These are phyloP conservation scores for Canariomyces notabilis DNA, from an alignment of 2,329 filamentous ascomycete species.

Conservation along the genomic window DNA sequence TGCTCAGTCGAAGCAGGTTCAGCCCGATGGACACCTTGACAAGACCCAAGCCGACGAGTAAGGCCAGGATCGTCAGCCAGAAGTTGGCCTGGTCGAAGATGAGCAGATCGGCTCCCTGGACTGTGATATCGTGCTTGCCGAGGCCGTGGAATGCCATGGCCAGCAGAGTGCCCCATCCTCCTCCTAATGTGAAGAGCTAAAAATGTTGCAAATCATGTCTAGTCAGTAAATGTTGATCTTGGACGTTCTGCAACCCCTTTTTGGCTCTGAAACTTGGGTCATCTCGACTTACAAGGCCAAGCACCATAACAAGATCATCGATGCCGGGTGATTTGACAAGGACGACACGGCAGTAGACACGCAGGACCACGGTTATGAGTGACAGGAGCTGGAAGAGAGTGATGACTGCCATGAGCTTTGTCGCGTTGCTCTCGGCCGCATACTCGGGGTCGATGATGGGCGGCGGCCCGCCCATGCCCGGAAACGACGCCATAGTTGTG, in stretches of 20 bases:
- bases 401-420: slow-evolving; percentile 23
- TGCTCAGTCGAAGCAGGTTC: slow-evolving; percentile 21
- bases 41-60: slow-evolving; percentile 24
- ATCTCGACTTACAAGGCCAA: slow-evolving; percentile 25
- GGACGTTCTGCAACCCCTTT: background rate
- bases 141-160: slow-evolving; percentile 41
- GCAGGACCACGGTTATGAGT: slow-evolving; percentile 15
- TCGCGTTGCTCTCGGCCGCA: slow-evolving; percentile 27
- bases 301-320: slow-evolving; percentile 30
- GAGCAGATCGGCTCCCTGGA: slow-evolving; percentile 31
- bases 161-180: slow-evolving; percentile 34
- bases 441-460: slow-evolving; percentile 14
- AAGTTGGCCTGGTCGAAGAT: slow-evolving; percentile 39
- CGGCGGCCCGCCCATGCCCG: background rate
- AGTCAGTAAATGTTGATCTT: background rate
- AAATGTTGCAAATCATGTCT: background rate
- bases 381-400: slow-evolving; percentile 25
- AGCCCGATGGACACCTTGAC: slow-evolving; percentile 23
- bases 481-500: no score
- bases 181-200: slow-evolving; percentile 29
- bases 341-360: slow-evolving; percentile 20
- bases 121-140: slow-evolving; percentile 39
- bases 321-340: slow-evolving; percentile 25
- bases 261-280: slow-evolving; percentile 3
- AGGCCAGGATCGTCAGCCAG: slow-evolving; percentile 42